phyloP scores from a whole-genome alignment of 2,329 filamentous ascomycete species.

The Epichloe festucae region DNA sequence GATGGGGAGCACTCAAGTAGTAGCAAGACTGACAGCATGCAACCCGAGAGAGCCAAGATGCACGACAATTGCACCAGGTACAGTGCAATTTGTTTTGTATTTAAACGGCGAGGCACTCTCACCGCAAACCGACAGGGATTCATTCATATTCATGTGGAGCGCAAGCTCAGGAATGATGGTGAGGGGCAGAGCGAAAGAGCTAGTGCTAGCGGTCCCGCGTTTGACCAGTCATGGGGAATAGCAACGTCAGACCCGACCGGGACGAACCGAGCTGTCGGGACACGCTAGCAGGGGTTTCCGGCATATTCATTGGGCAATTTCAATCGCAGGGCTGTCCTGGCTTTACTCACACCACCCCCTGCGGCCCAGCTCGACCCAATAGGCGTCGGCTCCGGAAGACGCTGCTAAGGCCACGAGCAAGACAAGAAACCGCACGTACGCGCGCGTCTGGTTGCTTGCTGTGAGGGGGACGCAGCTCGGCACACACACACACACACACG shows the following conservation, averaged over 20 bases:
- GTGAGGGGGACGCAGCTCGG: neutral
- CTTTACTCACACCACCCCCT: slow-evolving; percentile 8
- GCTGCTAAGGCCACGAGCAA: slow-evolving; percentile 4
- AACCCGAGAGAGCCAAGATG: neutral
- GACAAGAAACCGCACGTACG: slow-evolving; percentile 11
- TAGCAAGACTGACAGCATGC: no score
- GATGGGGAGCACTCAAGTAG: no score
- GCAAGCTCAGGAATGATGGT: neutral
- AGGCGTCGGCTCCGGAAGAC: slow-evolving; percentile 12
- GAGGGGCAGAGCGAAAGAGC: neutral
- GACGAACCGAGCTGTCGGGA: slow-evolving; percentile 24
- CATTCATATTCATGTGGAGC: neutral
- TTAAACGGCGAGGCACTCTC: neutral
- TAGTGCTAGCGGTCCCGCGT: slow-evolving; percentile 9
- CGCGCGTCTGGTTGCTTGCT: slow-evolving; percentile 18
- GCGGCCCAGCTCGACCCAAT: slow-evolving; percentile 11
- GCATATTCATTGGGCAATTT: slow-evolving; percentile 10
- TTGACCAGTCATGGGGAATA: slow-evolving; percentile 16
- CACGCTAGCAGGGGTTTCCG: slow-evolving; percentile 17
- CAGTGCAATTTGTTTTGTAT: neutral
- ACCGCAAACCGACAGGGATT: neutral
- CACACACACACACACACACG: no score
- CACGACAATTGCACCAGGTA: neutral
- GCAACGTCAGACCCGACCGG: slow-evolving; percentile 9
- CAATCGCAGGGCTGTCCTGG: neutral